Percentiles rank a stretch among this genome's conserved stretches.
Conservation (phyloP, 2,329 filamentous ascomycete species). For the Clonostachys sp. region DNA sequence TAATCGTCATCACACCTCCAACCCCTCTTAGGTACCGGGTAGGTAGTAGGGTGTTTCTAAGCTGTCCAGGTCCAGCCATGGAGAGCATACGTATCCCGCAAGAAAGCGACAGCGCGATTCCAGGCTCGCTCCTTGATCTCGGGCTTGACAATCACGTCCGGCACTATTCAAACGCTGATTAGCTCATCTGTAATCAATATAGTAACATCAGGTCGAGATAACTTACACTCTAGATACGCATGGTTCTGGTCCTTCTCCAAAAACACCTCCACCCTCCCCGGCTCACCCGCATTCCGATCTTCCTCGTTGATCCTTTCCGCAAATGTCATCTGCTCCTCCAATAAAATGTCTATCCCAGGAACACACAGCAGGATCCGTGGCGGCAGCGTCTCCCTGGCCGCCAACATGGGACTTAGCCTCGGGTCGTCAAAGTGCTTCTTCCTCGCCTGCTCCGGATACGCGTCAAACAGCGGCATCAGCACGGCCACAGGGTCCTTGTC, state of each 20-base stretch:
- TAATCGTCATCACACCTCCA: too few species aligned
- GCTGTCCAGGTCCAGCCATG: neutral
- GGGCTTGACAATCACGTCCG: neutral
- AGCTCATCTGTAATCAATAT: neutral
- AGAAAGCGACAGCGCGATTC: neutral
- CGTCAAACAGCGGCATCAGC: conserved; percentile 34
- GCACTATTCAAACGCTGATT: neutral
- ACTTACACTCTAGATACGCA: conserved; percentile 5
- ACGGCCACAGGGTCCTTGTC: conserved; percentile 29
- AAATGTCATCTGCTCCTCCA: conserved; percentile 31
- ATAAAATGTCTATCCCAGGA: conserved; percentile 31
- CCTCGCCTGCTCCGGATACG: conserved; percentile 28
- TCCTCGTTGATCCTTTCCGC: conserved; percentile 22
- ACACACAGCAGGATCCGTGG: conserved; percentile 31
- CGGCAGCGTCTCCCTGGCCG: conserved; percentile 25
- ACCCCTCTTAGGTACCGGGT: too few species aligned
- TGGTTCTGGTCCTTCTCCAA: conserved; percentile 4
- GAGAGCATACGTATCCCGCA: conserved; percentile 1
- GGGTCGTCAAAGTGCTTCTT: conserved; percentile 18
- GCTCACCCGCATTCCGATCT: conserved; percentile 2
- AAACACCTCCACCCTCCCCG: neutral
- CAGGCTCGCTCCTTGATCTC: conserved; percentile 1
- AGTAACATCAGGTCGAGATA: neutral
- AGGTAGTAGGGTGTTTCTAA: too few species aligned
- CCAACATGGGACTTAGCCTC: conserved; percentile 28